Evolutionary conservation across 352 stramenopile species (phyloP).

Genomic region (Phytopythium montanum): DNA sequence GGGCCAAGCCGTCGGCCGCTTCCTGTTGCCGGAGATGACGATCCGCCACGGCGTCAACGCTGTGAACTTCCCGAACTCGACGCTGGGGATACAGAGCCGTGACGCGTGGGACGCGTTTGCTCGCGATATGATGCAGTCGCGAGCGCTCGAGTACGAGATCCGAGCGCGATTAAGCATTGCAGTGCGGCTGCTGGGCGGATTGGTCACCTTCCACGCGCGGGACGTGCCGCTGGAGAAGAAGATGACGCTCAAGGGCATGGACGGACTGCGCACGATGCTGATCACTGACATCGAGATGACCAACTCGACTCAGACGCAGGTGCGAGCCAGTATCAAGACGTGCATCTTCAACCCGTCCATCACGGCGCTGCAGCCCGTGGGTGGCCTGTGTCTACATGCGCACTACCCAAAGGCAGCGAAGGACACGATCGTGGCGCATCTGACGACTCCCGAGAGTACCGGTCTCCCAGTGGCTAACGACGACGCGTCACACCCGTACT

Average conservation of each 20-base stretch:
- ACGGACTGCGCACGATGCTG: slow-evolving; percentile 56
- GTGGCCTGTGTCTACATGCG: slow-evolving; percentile 55
- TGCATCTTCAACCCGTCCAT: slow-evolving; percentile 81
- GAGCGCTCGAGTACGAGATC: slow-evolving; percentile 47
- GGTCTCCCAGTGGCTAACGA: slow-evolving; percentile 38
- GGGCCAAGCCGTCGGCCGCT: slow-evolving; percentile 33
- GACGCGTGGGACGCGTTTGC: slow-evolving; percentile 67
- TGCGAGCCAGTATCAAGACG: slow-evolving; percentile 71
- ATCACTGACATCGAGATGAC: slow-evolving; percentile 62
- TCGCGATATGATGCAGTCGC: slow-evolving; percentile 51
- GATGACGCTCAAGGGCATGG: slow-evolving; percentile 58
- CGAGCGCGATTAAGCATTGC: slow-evolving; percentile 39
- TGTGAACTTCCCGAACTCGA: slow-evolving; percentile 41
- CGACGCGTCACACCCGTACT: slow-evolving; percentile 56
- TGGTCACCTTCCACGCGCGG: slow-evolving; percentile 47
- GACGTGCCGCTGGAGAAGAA: slow-evolving; percentile 47
- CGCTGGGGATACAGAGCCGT: slow-evolving; percentile 48
- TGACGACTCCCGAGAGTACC: slow-evolving; percentile 32
- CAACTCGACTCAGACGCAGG: slow-evolving; percentile 49
- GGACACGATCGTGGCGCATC: slow-evolving; percentile 48
- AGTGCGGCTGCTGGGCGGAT: slow-evolving; percentile 42
- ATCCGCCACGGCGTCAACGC: slow-evolving; percentile 49
- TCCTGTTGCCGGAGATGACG: slow-evolving; percentile 42
- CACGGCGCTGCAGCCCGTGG: slow-evolving; percentile 62
- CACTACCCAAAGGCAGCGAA: slow-evolving; percentile 40